Base-by-base conservation (phyloP, 768 basidiomycete genomes). In the Russula abietina region DNA sequence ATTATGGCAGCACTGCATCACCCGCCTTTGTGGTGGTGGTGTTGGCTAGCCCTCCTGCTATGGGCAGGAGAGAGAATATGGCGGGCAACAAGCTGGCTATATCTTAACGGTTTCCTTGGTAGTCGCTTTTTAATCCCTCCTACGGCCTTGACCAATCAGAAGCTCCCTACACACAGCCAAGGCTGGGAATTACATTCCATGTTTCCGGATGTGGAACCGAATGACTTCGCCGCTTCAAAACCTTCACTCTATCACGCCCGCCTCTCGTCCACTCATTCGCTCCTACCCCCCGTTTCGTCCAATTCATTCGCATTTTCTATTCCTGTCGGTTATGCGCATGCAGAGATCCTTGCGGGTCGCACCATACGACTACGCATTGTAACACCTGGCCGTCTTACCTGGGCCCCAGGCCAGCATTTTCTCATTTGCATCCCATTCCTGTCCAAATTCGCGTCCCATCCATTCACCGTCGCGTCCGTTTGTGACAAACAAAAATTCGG, bases 341-440 rank as follows among this genome's bases (percentile, higher is more conserved):
- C 82, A 1, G 84, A 88, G 65, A 74, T 90, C 9, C 75, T 91
- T 19, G 83, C 89, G 0, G 90, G 89, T 10, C 77, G 80, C 3
- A 88, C 86, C 5, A 73, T 91, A 19, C 84, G 89, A 48, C 71
- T 91, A n/a, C 83, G 85, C 0, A 74, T 90, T 45, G 75, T 83
- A 59, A 77, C 86, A 0, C 79, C 84, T 0, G 78, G 80, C 2
- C 79, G 78, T 55, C 70, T 87, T 54, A 71, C 77, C 0, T 91
- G 89, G 89, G 79, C 83, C 1, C 84, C 89, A 2, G 90, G 89
- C n/a, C 90, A 91, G 71, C 86, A 89, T 71, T 83, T 91, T 68
- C 77, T 87, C 26, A 76, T 92, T 63, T 81, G 77, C 56, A 77
- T 90, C 22, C 89, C 90, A 0, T 79, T 79, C 33, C 75, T 92